A percentile compares a stretch with the other conserved stretches of the same genome.
These are phyloP conservation scores for Botryotinia convoluta DNA, from an alignment of 2,329 filamentous ascomycete species.

Conservation along the genomic window DNA sequence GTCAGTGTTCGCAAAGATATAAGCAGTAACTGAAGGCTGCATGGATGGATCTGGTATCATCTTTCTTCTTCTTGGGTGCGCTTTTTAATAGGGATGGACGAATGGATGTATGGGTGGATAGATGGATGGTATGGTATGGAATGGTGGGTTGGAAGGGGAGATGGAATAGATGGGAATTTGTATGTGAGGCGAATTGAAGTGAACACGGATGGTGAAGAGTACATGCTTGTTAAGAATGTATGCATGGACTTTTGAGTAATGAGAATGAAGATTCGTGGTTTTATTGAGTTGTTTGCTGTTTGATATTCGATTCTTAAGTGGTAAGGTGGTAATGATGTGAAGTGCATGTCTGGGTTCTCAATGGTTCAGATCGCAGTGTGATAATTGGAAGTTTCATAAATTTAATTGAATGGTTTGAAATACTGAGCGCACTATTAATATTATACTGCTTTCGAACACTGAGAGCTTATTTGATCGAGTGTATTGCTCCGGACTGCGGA, in stretches of 20 bases:
- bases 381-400: not conserved
- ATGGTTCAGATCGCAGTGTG: not conserved
- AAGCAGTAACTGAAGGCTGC: not conserved
- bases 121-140: constrained; percentile 10
- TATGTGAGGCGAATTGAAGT: constrained; percentile 4
- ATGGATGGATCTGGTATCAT: constrained; percentile 19
- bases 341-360: not conserved
- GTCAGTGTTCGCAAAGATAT: not conserved
- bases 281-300: not conserved
- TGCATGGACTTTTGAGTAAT: not conserved
- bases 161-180: constrained; percentile 1
- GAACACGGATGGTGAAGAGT: not conserved
- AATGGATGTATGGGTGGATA: constrained; percentile 15
- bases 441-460: not conserved
- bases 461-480: not conserved
- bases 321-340: not conserved
- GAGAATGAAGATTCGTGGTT: not conserved
- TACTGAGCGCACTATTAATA: not conserved
- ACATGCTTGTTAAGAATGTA: not conserved
- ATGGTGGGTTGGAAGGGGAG: not conserved
- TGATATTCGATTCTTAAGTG: not conserved
- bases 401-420: not conserved
- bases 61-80: not conserved
- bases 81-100: constrained; percentile 10
- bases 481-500: not conserved